Base-by-base conservation (phyloP, 1,139 yeast species). In the Entelexis paramagnoliae region DNA sequence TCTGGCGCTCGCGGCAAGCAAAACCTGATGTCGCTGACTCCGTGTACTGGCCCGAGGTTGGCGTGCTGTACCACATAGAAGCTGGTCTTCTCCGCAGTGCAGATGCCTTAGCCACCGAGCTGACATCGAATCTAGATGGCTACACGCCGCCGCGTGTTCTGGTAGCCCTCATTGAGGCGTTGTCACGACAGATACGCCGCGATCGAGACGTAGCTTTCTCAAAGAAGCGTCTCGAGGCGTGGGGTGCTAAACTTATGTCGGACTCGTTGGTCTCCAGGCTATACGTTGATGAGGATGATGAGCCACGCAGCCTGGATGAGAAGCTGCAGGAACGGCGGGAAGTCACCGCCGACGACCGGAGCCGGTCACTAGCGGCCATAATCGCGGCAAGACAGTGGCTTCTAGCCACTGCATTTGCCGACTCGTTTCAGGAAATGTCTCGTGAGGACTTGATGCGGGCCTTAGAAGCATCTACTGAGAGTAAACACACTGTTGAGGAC, bases 31-130 rank as follows among this genome's bases (percentile, higher is more conserved):
- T 62, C 1, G 45, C 42, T 16, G 56, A 56, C 13, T 52, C 63
- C 1, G 41, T 59, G 4, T 65, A 64, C 52, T 68, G 71, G 71
- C 46, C 51, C 9, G 69, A 66, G 43, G 62, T 66, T 8, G 71
- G 71, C 9, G 58, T 62, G 0, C 52, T 64, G 22, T 60, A 65
- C 44, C 58, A 62, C 45, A 60, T 64, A 24, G 62, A 66, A 17
- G 62, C 67, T 1, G 53, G 55, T 6, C 55, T 57, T 10, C 14
- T 51, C 1, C 4, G 16, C 4, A 29, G 33, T 1, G 62, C 62
- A 0, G 46, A 53, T 7, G 16, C 11, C 1, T 13, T 60, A 14
- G 59, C 59, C 5, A 11, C 13, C 7, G 20, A 29, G 11, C 35
- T 52, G 35, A 30, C 16, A 0, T 32, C 36, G 2, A 17, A 24